Evolutionary conservation across 805 yeast species (phyloP).

Genomic region (Candida germanica): DNA sequence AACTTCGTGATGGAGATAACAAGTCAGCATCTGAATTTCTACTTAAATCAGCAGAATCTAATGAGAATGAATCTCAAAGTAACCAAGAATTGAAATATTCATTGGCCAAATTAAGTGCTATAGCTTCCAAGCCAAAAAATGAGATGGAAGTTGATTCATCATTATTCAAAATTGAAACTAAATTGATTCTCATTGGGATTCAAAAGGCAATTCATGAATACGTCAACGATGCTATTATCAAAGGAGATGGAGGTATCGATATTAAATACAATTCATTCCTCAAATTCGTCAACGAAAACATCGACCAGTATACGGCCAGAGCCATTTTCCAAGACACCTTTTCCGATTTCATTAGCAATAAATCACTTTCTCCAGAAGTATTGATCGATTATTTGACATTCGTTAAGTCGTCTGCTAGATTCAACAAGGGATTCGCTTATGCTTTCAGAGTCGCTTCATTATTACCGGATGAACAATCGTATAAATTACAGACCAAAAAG

Average conservation of each 20-base stretch:
- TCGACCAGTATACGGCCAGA: constrained; percentile 11
- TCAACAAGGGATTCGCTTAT: constrained; percentile 25
- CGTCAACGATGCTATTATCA: constrained; percentile 7
- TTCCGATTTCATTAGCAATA: constrained; percentile 30
- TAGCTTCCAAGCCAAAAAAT: constrained; percentile 35
- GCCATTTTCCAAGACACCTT: constrained; percentile 21
- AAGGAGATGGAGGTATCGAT: constrained; percentile 8
- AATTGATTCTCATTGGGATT: constrained; percentile 46
- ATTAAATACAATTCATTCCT: constrained; percentile 14
- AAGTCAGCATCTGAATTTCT: constrained; percentile 49
- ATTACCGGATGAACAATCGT: constrained; percentile 23
- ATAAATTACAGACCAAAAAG: constrained; percentile 18
- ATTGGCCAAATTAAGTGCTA: constrained; percentile 64
- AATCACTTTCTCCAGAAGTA: constrained; percentile 41
- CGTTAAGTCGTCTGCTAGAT: constrained; percentile 28
- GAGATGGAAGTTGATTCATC: constrained; percentile 18
- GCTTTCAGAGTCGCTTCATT: constrained; percentile 54
- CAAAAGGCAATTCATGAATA: constrained; percentile 38
- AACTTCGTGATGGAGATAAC: constrained; percentile 52
- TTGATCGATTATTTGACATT: constrained; percentile 53
- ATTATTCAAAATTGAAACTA: constrained; percentile 47
- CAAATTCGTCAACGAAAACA: constrained; percentile 15
- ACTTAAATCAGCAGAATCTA: constrained; percentile 31
- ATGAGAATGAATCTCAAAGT: constrained; percentile 37
- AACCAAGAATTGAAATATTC: constrained; percentile 59